These are phyloP conservation scores for Lotus japonicus DNA, from an alignment of 306 rosid genomes.

Conservation along the genomic window DNA sequence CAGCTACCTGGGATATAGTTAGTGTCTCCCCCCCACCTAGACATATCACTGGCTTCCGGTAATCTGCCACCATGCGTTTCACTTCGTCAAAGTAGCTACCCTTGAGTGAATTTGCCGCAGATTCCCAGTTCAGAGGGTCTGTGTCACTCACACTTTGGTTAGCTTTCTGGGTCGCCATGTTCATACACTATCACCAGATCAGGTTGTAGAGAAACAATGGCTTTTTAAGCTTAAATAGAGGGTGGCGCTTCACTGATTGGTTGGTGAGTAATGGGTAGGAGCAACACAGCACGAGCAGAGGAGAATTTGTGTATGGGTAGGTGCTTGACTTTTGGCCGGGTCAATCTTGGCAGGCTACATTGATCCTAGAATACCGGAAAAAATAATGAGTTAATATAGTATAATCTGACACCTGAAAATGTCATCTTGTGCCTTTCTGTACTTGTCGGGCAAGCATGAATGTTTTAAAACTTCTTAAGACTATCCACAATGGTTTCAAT, in stretches of 20 bases:
- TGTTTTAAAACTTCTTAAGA: no score
- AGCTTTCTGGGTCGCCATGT: conserved; percentile 11
- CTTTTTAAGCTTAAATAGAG: background rate
- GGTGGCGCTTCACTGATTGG: background rate
- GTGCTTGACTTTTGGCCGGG: background rate
- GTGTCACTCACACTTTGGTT: background rate
- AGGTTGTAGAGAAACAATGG: background rate
- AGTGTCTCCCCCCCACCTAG: conserved; percentile 18
- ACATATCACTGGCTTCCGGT: conserved; percentile 12
- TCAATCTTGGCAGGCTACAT: background rate
- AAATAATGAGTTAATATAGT: no score
- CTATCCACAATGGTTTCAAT: no score
- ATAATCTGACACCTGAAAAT: no score
- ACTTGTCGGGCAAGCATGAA: no score
- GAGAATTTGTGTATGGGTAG: background rate
- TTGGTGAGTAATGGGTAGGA: conserved; percentile 7
- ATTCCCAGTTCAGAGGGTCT: conserved; percentile 29
- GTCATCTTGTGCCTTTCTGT: no score
- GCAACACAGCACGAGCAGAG: background rate
- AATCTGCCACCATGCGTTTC: conserved; percentile 28
- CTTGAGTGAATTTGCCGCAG: conserved; percentile 31
- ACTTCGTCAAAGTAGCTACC: conserved; percentile 39
- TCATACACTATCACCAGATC: background rate
- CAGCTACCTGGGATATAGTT: conserved; percentile 33
- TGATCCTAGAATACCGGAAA: background rate